Evolutionary conservation across 352 stramenopile genomes (phyloP), one percentile per base, ranked within the genome.

Genomic region (Phytopythium ostracodes): DNA sequence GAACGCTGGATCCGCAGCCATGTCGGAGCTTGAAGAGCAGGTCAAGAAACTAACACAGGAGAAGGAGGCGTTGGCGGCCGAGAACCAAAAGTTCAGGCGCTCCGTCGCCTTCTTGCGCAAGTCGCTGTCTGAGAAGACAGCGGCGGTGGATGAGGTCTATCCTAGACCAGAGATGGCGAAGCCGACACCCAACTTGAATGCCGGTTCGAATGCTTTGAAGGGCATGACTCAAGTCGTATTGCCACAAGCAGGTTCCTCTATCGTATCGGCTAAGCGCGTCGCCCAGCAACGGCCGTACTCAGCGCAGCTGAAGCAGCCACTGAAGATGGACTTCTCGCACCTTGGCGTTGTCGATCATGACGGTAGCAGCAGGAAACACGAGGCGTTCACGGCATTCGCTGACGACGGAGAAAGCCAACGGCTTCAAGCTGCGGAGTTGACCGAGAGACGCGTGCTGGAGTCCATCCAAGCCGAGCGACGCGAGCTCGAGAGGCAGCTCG

Each of bases 51-150:
- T 87, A 22, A 68, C 59, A 12, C 74, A 69, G 7, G 76, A 85
- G 38, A 88, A 89, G n/a, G 52, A 67, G n/a, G 54, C 51, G 29
- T 65, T 92, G 20, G 14, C 40, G 29, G 38, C 29, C 4, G 82
- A 90, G 42, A 89, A 90, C 60, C 74, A 77, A 22, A 73, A 76
- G n/a, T 63, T 86, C 22, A 74, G 70, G 20, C 76, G 71, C 40
- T 70, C 57, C 15, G 24, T 79, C 20, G 49, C 58, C 14, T 58
- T 20, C 54, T 47, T 74, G 14, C 65, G 66, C 14, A 72, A 72
- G 64, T 35, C 49, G 11, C 51, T 63, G 0, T 58, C 51, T 18
- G 31, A 66, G 53, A 56, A 56, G 58, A 63, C 50, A 8, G 49
- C 24, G 0, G 22, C 35, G 18, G 43, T 57, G 5, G 65, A 29